A percentile compares a stretch with the other conserved stretches of the same genome.
These are phyloP conservation scores for Amauroascus verrucosus DNA, from an alignment of 2,329 filamentous ascomycete genomes.

Conservation along the genomic window DNA sequence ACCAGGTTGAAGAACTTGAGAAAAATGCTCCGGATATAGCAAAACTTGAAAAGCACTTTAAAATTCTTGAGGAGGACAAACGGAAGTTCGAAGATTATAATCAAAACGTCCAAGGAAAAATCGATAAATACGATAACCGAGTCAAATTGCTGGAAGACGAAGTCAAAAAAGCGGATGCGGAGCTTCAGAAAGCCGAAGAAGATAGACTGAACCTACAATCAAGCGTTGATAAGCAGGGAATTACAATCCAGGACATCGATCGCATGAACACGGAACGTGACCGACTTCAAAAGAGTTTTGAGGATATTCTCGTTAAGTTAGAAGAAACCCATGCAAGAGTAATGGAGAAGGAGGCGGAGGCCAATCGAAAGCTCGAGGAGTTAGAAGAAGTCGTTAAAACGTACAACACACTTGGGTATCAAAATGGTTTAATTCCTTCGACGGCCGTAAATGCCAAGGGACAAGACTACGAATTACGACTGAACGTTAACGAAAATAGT, in stretches of 20 bases:
- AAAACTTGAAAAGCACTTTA: slow-evolving; percentile 77
- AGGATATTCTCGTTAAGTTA: slow-evolving; percentile 61
- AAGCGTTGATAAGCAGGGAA: slow-evolving; percentile 81
- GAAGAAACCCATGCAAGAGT: slow-evolving; percentile 79
- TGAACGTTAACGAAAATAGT: slow-evolving; percentile 72
- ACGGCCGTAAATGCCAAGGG: slow-evolving; percentile 79
- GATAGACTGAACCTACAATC: slow-evolving; percentile 72
- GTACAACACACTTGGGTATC: slow-evolving; percentile 91
- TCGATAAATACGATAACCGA: slow-evolving; percentile 76
- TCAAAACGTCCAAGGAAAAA: slow-evolving; percentile 66
- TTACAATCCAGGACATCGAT: slow-evolving; percentile 97
- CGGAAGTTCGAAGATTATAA: slow-evolving; percentile 96
- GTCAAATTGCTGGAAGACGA: slow-evolving; percentile 78
- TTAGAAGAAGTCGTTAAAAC: slow-evolving; percentile 81
- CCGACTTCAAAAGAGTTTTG: slow-evolving; percentile 78
- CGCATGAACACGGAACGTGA: slow-evolving; percentile 96
- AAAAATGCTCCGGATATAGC: slow-evolving; percentile 75
- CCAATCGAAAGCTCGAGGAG: slow-evolving; percentile 75
- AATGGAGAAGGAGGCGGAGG: slow-evolving; percentile 77
- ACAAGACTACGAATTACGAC: slow-evolving; percentile 69
- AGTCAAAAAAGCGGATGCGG: slow-evolving; percentile 64
- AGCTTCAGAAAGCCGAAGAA: slow-evolving; percentile 69
- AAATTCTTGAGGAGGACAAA: slow-evolving; percentile 88
- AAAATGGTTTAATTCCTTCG: slow-evolving; percentile 78
- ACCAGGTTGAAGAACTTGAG: slow-evolving; percentile 82